A percentile compares a stretch with the other conserved stretches of the same genome.
phyloP scores from a whole-genome alignment of 169 alveolate species.

The Eimeria maxima region DNA sequence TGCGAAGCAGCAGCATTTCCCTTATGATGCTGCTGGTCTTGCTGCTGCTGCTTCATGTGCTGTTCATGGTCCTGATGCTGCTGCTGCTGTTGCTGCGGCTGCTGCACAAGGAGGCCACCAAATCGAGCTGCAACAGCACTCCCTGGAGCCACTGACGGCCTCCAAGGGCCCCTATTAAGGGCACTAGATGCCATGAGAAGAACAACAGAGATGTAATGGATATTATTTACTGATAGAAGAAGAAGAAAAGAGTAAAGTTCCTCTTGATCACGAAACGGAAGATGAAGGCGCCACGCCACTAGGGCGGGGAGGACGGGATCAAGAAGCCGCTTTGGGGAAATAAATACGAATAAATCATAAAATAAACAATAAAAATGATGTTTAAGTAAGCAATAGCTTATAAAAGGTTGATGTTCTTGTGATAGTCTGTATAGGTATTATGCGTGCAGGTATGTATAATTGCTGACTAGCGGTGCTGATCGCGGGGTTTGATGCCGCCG shows the following conservation, averaged over 20 bases:
- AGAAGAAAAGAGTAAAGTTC: background rate
- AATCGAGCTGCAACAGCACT: background rate
- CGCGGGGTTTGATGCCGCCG: background rate
- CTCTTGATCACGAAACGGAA: background rate
- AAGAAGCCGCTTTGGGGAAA: background rate
- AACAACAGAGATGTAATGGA: background rate
- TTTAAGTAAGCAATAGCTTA: background rate
- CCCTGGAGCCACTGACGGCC: slow-evolving; percentile 22
- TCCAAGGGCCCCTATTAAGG: slow-evolving; percentile 31
- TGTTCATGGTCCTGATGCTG: no score
- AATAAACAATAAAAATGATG: background rate
- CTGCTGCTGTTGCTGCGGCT: no score
- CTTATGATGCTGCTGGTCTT: slow-evolving; percentile 1
- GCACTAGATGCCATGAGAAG: slow-evolving; percentile 19
- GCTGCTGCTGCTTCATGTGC: background rate
- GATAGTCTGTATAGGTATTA: background rate
- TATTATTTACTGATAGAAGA: background rate
- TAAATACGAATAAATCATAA: background rate
- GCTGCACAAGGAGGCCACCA: background rate
- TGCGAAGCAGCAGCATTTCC: no score
- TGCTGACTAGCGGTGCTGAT: slow-evolving; percentile 30
- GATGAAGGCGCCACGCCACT: background rate
- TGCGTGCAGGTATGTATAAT: background rate
- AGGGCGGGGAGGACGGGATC: background rate
- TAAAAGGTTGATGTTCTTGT: background rate